Evolutionary conservation across 441 rosid genomes (phyloP).

Genomic region (Croton laevigatus): DNA sequence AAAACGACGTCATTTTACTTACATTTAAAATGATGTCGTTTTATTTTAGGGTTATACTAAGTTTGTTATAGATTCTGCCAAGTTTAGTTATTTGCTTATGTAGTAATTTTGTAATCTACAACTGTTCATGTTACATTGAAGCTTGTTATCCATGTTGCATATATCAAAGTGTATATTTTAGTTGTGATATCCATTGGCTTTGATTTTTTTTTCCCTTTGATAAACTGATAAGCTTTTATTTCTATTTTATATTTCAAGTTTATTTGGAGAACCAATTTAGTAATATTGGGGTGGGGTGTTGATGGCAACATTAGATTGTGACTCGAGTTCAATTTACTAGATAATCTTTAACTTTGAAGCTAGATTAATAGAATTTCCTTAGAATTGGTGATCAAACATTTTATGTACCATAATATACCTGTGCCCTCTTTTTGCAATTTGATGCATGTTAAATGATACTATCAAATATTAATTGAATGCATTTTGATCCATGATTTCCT

Average conservation of each 20-base stretch:
- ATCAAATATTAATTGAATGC: background rate
- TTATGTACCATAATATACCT: background rate
- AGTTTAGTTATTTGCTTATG: background rate
- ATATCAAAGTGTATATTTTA: background rate
- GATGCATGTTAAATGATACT: slow-evolving; percentile 7
- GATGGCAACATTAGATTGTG: background rate
- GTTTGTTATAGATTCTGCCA: too few species aligned
- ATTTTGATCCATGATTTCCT: background rate
- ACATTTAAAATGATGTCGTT: too few species aligned
- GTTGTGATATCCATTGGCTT: background rate
- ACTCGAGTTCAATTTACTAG: background rate
- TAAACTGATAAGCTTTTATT: background rate
- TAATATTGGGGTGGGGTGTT: too few species aligned
- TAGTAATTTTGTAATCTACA: background rate
- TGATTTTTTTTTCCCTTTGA: background rate
- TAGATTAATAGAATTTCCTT: background rate
- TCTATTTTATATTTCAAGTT: too few species aligned
- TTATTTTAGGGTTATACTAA: too few species aligned
- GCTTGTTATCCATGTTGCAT: background rate
- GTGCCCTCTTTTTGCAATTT: background rate
- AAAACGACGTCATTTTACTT: too few species aligned
- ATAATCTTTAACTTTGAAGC: background rate
- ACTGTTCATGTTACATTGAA: background rate
- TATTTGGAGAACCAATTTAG: background rate
- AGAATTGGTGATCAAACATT: background rate